Base-by-base conservation (phyloP, 495 filamentous ascomycete species). In the Astrothelium subdiscretum region DNA sequence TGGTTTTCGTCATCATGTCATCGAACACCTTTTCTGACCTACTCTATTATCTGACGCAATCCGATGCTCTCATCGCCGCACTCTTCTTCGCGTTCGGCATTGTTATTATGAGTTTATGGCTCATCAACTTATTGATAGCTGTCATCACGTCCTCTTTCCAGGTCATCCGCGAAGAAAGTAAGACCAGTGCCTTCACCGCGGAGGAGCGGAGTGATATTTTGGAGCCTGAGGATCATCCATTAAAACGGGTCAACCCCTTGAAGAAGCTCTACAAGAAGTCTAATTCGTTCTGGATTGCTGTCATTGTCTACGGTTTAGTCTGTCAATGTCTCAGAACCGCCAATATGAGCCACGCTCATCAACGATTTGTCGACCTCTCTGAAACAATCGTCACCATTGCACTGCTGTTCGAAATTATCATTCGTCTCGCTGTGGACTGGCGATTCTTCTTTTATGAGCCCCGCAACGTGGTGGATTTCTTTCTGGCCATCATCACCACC, bases 141-240 rank as follows among this genome's bases (percentile, higher is more conserved):
- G 95, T 99, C 62, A 99, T 99, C 68, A 99, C 94, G 0, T 94
- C 92, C 26, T 96, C 94, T 8, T 97, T 99, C 70, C 95, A 99
- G 73, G 89, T 99, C 65, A 99, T 97, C 66, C 83, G 94, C 64
- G 94, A 99, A 74, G 94, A 99, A 72, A 95, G 91, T 75, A 89
- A 88, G 72, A 85, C 85, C 51, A 96, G 91, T 74, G 92, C 94
- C 10, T 99, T 99, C 73, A 89, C 92, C 22, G 83, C 82, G 20
- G 83, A 91, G 60, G 64, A 71, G 5, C 66, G 73, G 18, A 73
- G 77, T 31, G 74, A 78, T 51, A 81, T 81, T 31, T 68, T 77
- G 32, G 71, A 58, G 35, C 26, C 48, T 32, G 64, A 57, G n/a
- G 58, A 52, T 3, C n/a, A 22, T 35, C 62, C 71, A 38, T 77